Percentiles rank a stretch among this genome's conserved stretches.
Conservation (phyloP, 1,284 basidiomycete species). For the Ceratobasidium sp. region DNA sequence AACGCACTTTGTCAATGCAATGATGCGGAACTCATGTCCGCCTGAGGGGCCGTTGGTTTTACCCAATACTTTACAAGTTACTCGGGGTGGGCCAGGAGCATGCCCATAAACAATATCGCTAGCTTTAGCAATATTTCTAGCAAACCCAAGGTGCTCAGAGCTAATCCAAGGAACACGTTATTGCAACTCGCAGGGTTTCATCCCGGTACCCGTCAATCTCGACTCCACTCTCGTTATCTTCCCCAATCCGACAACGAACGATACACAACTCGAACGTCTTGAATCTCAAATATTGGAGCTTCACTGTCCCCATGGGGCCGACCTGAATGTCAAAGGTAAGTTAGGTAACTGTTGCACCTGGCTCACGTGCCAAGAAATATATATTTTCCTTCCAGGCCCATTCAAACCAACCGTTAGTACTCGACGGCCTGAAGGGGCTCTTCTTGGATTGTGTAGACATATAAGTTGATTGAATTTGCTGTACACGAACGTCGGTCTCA, state of each 20-base stretch:
- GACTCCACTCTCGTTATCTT: constrained; percentile 51
- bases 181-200: constrained; percentile 48
- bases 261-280: constrained; percentile 52
- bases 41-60: constrained; percentile 5
- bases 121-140: not conserved
- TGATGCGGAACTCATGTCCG: constrained; percentile 15
- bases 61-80: constrained; percentile 9
- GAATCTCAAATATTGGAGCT: constrained; percentile 52
- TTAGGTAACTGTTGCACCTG: constrained; percentile 40
- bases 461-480: constrained; percentile 48
- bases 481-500: constrained; percentile 50
- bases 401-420: constrained; percentile 32
- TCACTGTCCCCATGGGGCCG: constrained; percentile 47
- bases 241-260: constrained; percentile 53
- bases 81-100: not conserved
- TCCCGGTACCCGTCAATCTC: constrained; percentile 51
- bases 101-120: not conserved
- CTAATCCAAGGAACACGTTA: not conserved
- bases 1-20: constrained; percentile 2
- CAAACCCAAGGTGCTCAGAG: not conserved
- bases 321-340: constrained; percentile 41
- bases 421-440: constrained; percentile 35
- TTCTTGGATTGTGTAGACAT: constrained; percentile 34
- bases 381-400: constrained; percentile 36
- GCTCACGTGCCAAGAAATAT: constrained; percentile 41